Base-by-base conservation (phyloP, 169 alveolate species). In the Plasmodium vinckei region DNA sequence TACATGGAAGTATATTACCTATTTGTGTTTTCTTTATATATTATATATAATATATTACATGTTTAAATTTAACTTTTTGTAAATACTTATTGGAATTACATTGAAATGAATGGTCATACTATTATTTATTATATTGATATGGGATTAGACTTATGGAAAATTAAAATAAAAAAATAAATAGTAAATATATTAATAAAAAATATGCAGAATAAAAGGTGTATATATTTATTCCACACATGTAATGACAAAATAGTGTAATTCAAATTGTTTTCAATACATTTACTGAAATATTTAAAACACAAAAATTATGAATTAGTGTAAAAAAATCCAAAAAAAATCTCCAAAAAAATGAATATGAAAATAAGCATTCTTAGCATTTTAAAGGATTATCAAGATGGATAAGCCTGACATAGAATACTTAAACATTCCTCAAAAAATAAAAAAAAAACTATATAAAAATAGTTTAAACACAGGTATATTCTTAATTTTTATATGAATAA, bases 331-430 rank as follows among this genome's bases (percentile, higher is more conserved):
- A 10, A 65, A 65, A 5, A 68, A 47, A 47, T n/a, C n/a, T n/a
- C n/a, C n/a, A n/a, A n/a, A n/a, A 12, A 46, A 73, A 73, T 15
- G 61, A 23, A 15, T 10, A 61, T 42, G 19, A 12, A 27, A 15
- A 10, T 75, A 33, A 33, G 7, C 42, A 33, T 33, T 33, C 7
- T 33, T 2, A 33, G 0, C 7, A 44, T 15, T 10, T 19, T 53
- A 17, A 60, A 39, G 49, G 25, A 42, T 10, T 17, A 67, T 56
- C n/a, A 64, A 67, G 46, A 77, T 77, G 88, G 88, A 77, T 39
- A 77, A 56, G 25, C 23, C 64, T 69, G 88, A 77, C 42, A 77
- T 77, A 77, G 88, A 65, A 69, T 77, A 64, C 25, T 77, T 77
- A 49, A 77, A 77, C 21, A 65, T 77, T 2, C 51, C 73, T 1